A percentile compares a stretch with the other conserved stretches of the same genome.
phyloP scores from a whole-genome alignment of 2,329 filamentous ascomycete species.

The Apiospora koreana region DNA sequence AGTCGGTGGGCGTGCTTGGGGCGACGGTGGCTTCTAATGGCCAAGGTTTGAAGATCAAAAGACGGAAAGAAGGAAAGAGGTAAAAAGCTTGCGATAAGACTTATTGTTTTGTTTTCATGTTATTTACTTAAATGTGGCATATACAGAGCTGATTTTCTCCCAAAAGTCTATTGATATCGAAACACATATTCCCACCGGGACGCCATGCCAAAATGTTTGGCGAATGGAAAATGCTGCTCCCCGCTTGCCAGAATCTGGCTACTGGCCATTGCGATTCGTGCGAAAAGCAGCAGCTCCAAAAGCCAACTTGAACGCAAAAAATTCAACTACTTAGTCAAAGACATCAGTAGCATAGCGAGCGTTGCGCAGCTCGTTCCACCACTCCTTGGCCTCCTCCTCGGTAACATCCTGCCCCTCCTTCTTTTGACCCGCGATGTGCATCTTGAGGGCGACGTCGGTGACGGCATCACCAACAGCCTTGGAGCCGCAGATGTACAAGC shows the following conservation, averaged over 20 bases:
- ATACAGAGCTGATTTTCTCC: neutral
- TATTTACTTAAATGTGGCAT: neutral
- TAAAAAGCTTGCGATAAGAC: neutral
- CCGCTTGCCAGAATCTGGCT: neutral
- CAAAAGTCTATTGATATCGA: neutral
- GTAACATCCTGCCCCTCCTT: slow-evolving; percentile 30
- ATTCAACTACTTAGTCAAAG: slow-evolving; percentile 46
- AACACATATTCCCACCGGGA: neutral
- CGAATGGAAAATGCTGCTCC: neutral
- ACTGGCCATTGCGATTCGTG: neutral
- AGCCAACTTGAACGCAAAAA: too few species aligned
- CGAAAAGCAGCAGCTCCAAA: neutral
- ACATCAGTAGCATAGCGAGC: slow-evolving; percentile 62
- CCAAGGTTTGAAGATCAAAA: neutral
- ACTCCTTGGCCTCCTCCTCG: slow-evolving; percentile 43
- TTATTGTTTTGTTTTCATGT: neutral
- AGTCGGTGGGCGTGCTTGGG: slow-evolving; percentile 12
- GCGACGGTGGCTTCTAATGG: neutral
- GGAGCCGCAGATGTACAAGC: slow-evolving; percentile 58
- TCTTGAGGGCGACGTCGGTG: slow-evolving; percentile 38
- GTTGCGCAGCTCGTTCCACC: slow-evolving; percentile 53
- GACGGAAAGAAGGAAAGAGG: too few species aligned
- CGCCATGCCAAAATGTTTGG: neutral
- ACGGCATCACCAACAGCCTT: slow-evolving; percentile 49
- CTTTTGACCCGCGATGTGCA: slow-evolving; percentile 31